These are phyloP conservation scores for Anthracocystis walkeri DNA, from an alignment of 1,284 basidiomycete species.

Conservation along the genomic window DNA sequence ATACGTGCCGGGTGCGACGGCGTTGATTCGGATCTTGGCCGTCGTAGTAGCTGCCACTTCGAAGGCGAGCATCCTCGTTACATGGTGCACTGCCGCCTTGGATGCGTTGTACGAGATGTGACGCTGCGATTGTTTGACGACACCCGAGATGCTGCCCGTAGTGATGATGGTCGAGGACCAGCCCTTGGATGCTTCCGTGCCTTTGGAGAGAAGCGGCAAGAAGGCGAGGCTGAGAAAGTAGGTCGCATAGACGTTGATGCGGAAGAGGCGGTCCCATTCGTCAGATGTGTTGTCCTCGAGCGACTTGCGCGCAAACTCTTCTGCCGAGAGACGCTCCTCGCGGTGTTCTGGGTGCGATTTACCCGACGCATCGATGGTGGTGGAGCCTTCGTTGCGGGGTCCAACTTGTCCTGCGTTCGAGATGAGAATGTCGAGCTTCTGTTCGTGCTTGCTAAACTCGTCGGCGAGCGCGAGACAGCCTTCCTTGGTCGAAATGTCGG, in stretches of 20 bases:
- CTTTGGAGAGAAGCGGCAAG: slow-evolving; percentile 49
- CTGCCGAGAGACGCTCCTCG: slow-evolving; percentile 28
- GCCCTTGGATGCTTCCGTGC: slow-evolving; percentile 33
- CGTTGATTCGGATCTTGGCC: slow-evolving; percentile 56
- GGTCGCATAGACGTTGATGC: slow-evolving; percentile 47
- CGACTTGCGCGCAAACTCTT: slow-evolving; percentile 44
- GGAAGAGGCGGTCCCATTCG: slow-evolving; percentile 58
- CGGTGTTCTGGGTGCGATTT: slow-evolving; percentile 52
- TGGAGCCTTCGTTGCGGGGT: slow-evolving; percentile 52
- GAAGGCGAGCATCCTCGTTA: slow-evolving; percentile 48
- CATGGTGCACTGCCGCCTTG: slow-evolving; percentile 58
- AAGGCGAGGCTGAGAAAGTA: slow-evolving; percentile 57
- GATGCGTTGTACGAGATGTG: slow-evolving; percentile 58
- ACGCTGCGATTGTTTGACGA: slow-evolving; percentile 50
- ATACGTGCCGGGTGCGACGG: slow-evolving; percentile 59
- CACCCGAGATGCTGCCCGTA: slow-evolving; percentile 46
- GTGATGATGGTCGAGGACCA: slow-evolving; percentile 50
- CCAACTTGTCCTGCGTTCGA: slow-evolving; percentile 53
- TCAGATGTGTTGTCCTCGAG: slow-evolving; percentile 55
- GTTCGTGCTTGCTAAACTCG: slow-evolving; percentile 46
- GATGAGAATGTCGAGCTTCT: slow-evolving; percentile 52
- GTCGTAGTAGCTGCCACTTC: slow-evolving; percentile 48
- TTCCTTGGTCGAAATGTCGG: slow-evolving; percentile 46
- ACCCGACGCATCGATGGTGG: slow-evolving; percentile 41
- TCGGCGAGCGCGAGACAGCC: slow-evolving; percentile 41